phyloP scores from a whole-genome alignment of 441 rosid genomes.

The Bruguiera hainesii region DNA sequence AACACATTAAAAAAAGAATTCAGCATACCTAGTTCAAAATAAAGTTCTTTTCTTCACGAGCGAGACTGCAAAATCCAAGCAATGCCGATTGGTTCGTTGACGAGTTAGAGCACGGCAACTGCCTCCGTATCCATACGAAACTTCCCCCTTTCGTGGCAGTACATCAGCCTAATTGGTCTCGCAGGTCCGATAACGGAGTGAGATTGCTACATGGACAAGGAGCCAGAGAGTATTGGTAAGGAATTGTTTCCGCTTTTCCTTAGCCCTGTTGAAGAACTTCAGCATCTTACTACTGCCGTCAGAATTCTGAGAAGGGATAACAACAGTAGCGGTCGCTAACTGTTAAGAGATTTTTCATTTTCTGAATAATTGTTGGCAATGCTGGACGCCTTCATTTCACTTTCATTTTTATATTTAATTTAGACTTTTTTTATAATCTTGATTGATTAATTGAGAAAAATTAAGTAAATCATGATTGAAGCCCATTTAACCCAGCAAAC shows the following conservation, averaged over 20 bases:
- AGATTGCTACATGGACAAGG: slow-evolving; percentile 19
- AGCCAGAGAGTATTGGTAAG: slow-evolving; percentile 34
- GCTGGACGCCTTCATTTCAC: no score
- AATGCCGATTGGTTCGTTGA: slow-evolving; percentile 88
- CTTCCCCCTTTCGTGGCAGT: slow-evolving; percentile 91
- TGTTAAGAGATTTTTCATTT: no score
- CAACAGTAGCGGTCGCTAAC: neutral
- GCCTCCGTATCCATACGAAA: slow-evolving; percentile 98
- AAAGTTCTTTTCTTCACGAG: no score
- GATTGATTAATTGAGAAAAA: no score
- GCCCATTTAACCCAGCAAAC: no score
- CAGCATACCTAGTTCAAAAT: no score
- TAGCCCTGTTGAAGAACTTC: slow-evolving; percentile 37
- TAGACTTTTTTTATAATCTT: no score
- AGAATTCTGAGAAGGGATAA: neutral
- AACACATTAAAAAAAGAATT: no score
- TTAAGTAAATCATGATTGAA: no score
- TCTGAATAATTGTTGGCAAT: no score
- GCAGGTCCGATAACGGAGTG: slow-evolving; percentile 69
- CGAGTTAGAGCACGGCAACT: slow-evolving; percentile 80
- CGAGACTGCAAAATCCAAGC: slow-evolving; percentile 82
- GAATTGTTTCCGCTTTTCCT: slow-evolving; percentile 34
- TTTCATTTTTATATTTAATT: no score
- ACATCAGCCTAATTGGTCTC: slow-evolving; percentile 77
- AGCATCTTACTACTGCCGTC: neutral